These are phyloP conservation scores for Kurtzmaniella natalensis DNA, from an alignment of 1,139 yeast genomes.

Conservation along the genomic window DNA sequence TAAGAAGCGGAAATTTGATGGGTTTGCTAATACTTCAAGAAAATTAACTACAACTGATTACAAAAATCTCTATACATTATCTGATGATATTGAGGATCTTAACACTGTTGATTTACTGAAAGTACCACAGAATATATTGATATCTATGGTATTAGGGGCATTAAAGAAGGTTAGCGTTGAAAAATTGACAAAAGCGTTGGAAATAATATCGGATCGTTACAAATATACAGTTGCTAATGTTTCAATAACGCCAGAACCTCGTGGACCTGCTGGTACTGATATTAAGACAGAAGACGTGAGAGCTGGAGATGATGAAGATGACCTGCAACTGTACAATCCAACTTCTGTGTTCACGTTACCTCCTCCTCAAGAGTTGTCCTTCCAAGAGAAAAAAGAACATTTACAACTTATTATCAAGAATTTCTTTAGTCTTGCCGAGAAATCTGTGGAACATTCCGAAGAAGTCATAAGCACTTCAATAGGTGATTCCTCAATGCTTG, in stretches of 20 bases:
- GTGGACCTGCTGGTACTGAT: constrained; percentile 6
- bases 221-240: constrained; percentile 19
- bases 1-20: constrained; percentile 38
- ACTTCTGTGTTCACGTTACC: constrained; percentile 54
- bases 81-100: constrained; percentile 56
- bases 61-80: constrained; percentile 52
- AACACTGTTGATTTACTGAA: constrained; percentile 66
- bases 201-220: constrained; percentile 63
- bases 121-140: constrained; percentile 61
- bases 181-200: constrained; percentile 62
- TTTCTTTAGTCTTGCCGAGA: constrained; percentile 46
- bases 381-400: constrained; percentile 51
- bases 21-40: constrained; percentile 27
- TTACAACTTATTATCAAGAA: constrained; percentile 48
- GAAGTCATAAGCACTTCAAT: constrained; percentile 5
- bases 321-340: constrained; percentile 31
- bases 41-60: constrained; percentile 30
- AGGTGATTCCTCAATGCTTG: constrained; percentile 11
- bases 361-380: constrained; percentile 46
- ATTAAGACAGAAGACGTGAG: constrained; percentile 17
- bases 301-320: constrained; percentile 36
- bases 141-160: constrained; percentile 62
- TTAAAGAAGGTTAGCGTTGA: constrained; percentile 50
- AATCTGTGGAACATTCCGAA: constrained; percentile 18
- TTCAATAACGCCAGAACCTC: constrained; percentile 2